Evolutionary conservation across 495 filamentous ascomycete species (phyloP).

Genomic region (Hypoxylon fragiforme): DNA sequence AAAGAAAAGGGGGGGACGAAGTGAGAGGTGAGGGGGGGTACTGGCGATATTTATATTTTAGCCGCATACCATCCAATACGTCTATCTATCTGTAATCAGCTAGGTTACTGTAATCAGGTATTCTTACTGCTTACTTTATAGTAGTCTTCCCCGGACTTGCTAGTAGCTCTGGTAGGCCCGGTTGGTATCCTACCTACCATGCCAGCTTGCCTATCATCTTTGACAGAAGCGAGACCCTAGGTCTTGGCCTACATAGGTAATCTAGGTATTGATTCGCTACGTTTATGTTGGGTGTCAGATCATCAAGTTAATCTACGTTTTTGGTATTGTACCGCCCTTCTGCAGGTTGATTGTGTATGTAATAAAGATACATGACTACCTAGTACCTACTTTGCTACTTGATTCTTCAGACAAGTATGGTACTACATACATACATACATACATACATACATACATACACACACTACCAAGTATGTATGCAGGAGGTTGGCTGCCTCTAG

Average conservation of each 20-base stretch:
- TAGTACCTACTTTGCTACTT: no score
- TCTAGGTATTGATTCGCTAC: constrained; percentile 28
- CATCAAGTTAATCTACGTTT: constrained; percentile 11
- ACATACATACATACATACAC: no score
- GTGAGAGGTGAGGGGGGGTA: constrained; percentile 38
- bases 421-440: no score
- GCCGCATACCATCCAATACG: constrained; percentile 21
- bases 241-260: constrained; percentile 4
- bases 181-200: constrained; percentile 6
- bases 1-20: constrained; percentile 32
- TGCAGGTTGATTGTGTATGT: no score
- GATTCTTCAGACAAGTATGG: no score
- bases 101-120: no score
- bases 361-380: no score
- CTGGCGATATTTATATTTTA: constrained; percentile 48
- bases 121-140: no score
- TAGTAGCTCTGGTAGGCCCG: no score
- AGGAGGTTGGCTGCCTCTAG: not conserved
- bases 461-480: no score
- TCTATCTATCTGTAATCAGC: not conserved
- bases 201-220: not conserved
- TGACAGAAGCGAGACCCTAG: constrained; percentile 21
- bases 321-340: constrained; percentile 4
- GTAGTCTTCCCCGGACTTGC: constrained; percentile 3
- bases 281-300: constrained; percentile 22